phyloP scores from a whole-genome alignment of 169 alveolate genomes.

The Eimeria tenella region DNA sequence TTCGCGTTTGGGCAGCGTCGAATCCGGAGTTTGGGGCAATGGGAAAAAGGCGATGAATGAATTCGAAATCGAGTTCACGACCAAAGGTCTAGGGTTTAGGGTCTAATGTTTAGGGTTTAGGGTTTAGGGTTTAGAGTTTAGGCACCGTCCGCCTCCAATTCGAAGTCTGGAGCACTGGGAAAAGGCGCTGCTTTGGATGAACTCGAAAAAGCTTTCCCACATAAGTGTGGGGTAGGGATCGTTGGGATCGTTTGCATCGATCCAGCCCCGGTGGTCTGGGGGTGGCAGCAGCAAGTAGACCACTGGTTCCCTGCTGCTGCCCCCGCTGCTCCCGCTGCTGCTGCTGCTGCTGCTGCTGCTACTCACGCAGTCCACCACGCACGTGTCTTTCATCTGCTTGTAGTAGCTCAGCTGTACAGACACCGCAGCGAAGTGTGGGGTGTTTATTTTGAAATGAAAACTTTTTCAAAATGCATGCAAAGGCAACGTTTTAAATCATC shows the following conservation, averaged over 20 bases:
- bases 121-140: background rate
- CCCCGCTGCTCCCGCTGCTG: too few relatives aligned
- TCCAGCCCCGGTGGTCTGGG: slow-evolving; percentile 50
- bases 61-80: background rate
- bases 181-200: background rate
- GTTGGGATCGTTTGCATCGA: slow-evolving; percentile 33
- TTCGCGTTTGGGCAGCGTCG: slow-evolving; percentile 11
- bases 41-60: too few relatives aligned
- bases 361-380: background rate
- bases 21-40: background rate
- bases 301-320: background rate
- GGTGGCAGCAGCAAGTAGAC: slow-evolving; percentile 2
- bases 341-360: too few relatives aligned
- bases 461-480: too few relatives aligned
- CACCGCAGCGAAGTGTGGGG: background rate
- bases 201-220: slow-evolving; percentile 34
- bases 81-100: background rate
- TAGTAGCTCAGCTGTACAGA: background rate
- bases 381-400: slow-evolving; percentile 12
- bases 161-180: background rate
- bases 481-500: too few relatives aligned
- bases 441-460: too few relatives aligned
- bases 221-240: slow-evolving; percentile 52
- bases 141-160: slow-evolving; percentile 70
- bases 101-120: background rate